Evolutionary conservation across 2,329 filamentous ascomycete species (phyloP), one percentile per base, ranked within the genome.

Genomic region (Colletotrichum godetiae): DNA sequence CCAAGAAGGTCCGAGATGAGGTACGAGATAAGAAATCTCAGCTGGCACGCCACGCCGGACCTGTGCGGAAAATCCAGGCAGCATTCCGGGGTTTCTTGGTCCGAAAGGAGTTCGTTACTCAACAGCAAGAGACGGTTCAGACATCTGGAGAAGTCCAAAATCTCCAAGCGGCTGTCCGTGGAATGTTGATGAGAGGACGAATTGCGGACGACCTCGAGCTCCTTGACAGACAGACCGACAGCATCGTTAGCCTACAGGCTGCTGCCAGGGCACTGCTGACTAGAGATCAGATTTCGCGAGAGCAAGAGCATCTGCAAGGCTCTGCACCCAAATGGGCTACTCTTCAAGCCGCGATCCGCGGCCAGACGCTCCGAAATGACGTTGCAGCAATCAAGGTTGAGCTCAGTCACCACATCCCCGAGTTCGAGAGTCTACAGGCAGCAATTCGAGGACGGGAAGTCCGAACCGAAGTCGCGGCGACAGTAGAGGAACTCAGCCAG

Each of bases 131-230:
- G 79, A 90, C 89, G 22, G 84, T 84, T 75, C 81, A 86, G 75
- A 83, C 86, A 66, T 83, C 88, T 76, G 85, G 85, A 37, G 84
- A 88, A 64, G 87, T 93, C 52, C 83, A 86, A 73, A 83, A 85
- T 59, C 86, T 95, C 56, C 93, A 95, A 83, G 90, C 92, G 68
- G 88, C 89, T 53, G 88, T 91, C 76, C 89, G 93, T 73, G 94
- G 93, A 77, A 88, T 91, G 83, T 81, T 94, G 72, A 81, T 91
- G 75, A 88, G 94, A 77, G 86, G 84, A 74, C 86, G 87, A 59
- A 82, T 92, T 67, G 85, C 87, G 22, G 83, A 88, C 62, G 88
- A 91, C 71, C 84, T 88, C 69, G 82, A 85, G 75, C 81, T 84
- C 67, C 85, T 93, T 62, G 85, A 88, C 68, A 83, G 85, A 69